Evolutionary conservation across 2,329 filamentous ascomycete species (phyloP).

Genomic region (Aspergillus sp.): DNA sequence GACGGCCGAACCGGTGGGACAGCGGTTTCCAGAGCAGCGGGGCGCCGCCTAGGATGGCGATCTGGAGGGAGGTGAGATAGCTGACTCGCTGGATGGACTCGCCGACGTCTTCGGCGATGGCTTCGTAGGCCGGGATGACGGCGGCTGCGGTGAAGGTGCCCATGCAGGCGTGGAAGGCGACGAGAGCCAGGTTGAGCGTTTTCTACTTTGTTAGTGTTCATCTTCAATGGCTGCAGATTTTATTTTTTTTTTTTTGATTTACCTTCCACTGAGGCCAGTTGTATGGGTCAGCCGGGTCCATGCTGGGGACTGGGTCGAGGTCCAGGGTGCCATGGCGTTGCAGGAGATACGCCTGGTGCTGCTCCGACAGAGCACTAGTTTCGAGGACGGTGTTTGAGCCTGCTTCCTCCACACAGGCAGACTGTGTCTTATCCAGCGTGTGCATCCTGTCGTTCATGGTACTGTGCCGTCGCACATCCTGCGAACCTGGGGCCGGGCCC

Average conservation of each 20-base stretch:
- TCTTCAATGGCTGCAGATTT: too few relatives aligned
- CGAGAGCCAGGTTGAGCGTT: conserved; percentile 51
- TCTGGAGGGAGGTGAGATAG: conserved; percentile 58
- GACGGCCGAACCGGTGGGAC: conserved; percentile 54
- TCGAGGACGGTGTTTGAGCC: not conserved
- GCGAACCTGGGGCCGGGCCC: not conserved
- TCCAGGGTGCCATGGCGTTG: conserved; percentile 56
- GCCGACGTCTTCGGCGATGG: conserved; percentile 54
- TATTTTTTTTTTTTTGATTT: too few relatives aligned
- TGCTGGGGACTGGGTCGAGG: conserved; percentile 54
- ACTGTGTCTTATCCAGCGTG: not conserved
- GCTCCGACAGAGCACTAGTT: conserved; percentile 21
- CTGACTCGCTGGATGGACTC: conserved; percentile 50
- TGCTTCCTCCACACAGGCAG: not conserved
- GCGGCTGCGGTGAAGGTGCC: conserved; percentile 54
- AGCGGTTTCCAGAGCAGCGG: conserved; percentile 58
- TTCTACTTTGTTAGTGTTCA: too few relatives aligned
- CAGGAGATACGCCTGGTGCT: conserved; percentile 44
- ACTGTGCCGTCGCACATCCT: not conserved
- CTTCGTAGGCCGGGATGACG: conserved; percentile 45
- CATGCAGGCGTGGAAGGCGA: conserved; percentile 60
- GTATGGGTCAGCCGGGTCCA: conserved; percentile 55
- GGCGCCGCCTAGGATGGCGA: conserved; percentile 53
- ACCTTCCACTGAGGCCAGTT: conserved; percentile 59
- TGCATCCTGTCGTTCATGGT: not conserved